Conservation (phyloP, 2,329 filamentous ascomycete genomes). For the Fragosphaeria purpurea region DNA sequence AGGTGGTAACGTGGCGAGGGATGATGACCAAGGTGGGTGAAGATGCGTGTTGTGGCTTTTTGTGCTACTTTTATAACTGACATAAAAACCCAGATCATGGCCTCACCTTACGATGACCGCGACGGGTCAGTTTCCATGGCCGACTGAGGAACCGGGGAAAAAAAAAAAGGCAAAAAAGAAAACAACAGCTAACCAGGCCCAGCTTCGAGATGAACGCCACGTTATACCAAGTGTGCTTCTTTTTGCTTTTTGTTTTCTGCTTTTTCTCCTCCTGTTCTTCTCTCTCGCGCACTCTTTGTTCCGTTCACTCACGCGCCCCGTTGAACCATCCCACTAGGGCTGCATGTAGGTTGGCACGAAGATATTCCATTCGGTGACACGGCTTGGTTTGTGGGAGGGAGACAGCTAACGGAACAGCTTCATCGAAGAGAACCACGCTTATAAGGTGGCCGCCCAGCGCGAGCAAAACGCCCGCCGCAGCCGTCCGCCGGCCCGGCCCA, state of each 20-base stretch:
- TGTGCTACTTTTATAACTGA: not conserved
- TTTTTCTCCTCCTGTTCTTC: too few relatives aligned
- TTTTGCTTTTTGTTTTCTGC: not conserved
- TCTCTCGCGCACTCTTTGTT: too few relatives aligned
- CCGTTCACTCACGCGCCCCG: too few relatives aligned
- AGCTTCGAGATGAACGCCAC: slow-evolving; percentile 97
- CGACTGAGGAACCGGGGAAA: too few relatives aligned
- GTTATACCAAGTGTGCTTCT: slow-evolving; percentile 61
- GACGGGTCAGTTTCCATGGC: slow-evolving; percentile 50
- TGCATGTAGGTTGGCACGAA: slow-evolving; percentile 8
- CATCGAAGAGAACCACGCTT: slow-evolving; percentile 80
- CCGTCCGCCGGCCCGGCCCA: slow-evolving; percentile 19
- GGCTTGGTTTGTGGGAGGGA: too few relatives aligned
- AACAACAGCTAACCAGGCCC: slow-evolving; percentile 9
- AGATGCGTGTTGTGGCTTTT: too few relatives aligned
- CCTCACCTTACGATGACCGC: slow-evolving; percentile 68
- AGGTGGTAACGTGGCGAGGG: slow-evolving; percentile 87
- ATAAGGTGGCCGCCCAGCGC: slow-evolving; percentile 53
- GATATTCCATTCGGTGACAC: too few relatives aligned
- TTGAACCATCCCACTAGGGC: slow-evolving; percentile 3
- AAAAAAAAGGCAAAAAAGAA: too few relatives aligned
- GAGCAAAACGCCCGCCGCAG: slow-evolving; percentile 45
- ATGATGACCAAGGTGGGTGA: slow-evolving; percentile 88
- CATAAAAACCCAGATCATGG: slow-evolving; percentile 58
- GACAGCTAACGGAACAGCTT: slow-evolving; percentile 44